Conservation (phyloP, 306 rosid species). For the Fagus sylvatica region DNA sequence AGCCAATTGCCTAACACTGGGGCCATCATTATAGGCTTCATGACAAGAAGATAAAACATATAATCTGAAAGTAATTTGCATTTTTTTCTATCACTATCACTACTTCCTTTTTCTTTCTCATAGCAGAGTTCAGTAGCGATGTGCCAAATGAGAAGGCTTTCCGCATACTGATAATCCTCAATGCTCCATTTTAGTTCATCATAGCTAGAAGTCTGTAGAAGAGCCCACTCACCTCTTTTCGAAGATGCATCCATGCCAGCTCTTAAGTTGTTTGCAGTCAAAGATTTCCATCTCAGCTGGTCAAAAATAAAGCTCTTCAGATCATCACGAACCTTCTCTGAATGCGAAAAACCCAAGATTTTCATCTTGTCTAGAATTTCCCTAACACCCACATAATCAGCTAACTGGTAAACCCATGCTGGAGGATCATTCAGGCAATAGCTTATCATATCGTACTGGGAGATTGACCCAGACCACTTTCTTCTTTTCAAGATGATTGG, state of each 20-base stretch:
- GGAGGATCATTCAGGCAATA: conserved; percentile 12
- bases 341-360: neutral
- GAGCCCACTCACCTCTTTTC: conserved; percentile 33
- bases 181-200: conserved; percentile 12
- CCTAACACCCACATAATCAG: neutral
- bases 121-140: conserved; percentile 27
- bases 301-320: conserved; percentile 7
- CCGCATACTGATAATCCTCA: conserved; percentile 20
- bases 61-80: conserved; percentile 33
- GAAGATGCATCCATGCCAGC: conserved; percentile 1
- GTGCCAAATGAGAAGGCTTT: conserved; percentile 40
- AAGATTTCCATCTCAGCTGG: conserved; percentile 11
- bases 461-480: conserved; percentile 18
- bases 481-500: neutral
- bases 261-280: neutral
- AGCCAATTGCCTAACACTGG: conserved; percentile 29
- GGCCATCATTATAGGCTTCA: conserved; percentile 22
- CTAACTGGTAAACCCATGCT: neutral
- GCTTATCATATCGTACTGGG: conserved; percentile 26
- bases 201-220: neutral
- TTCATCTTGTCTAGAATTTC: conserved; percentile 5
- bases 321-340: neutral
- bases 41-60: conserved; percentile 30
- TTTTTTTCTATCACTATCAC: neutral
- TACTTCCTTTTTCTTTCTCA: rapidly evolving